Evolutionary conservation across 371 early-diverging fungal species (phyloP).

Genomic region (Haplosporangium sp.): DNA sequence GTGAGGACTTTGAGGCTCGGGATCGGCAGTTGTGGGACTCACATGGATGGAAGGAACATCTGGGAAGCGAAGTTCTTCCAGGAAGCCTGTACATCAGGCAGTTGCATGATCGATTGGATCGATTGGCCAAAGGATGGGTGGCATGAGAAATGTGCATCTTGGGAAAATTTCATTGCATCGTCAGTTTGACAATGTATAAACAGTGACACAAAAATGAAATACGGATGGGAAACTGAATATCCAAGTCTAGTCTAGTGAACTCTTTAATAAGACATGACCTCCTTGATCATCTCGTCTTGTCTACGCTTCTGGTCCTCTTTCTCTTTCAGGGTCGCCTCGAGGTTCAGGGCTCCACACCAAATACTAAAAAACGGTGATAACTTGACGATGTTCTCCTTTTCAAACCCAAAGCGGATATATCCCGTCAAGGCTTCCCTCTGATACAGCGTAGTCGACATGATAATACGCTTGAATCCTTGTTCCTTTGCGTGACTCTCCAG

Average conservation of each 20-base stretch:
- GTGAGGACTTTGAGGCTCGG: slow-evolving; percentile 44
- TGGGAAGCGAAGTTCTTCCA: slow-evolving; percentile 57
- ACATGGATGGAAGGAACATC: slow-evolving; percentile 61
- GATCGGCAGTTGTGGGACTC: slow-evolving; percentile 48
- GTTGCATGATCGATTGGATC: slow-evolving; percentile 42
- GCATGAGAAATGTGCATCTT: too few relatives aligned
- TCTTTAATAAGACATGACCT: slow-evolving; percentile 1
- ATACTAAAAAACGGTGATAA: neutral
- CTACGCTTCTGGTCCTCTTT: slow-evolving; percentile 12
- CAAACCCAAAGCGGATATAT: slow-evolving; percentile 35
- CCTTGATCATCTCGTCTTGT: slow-evolving; percentile 1
- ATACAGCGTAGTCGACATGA: slow-evolving; percentile 13
- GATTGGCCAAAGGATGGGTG: slow-evolving; percentile 33
- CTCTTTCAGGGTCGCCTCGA: slow-evolving; percentile 18
- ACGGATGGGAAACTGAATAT: neutral
- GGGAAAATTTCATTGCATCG: too few relatives aligned
- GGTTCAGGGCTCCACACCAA: slow-evolving; percentile 15
- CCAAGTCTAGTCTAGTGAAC: neutral
- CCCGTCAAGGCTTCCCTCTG: slow-evolving; percentile 29
- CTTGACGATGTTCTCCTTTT: neutral
- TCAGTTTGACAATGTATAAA: too few relatives aligned
- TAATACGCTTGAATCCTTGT: slow-evolving; percentile 29
- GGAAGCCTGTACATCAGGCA: slow-evolving; percentile 60
- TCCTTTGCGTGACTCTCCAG: slow-evolving; percentile 22
- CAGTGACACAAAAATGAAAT: too few relatives aligned